Conservation (phyloP, 2,329 filamentous ascomycete genomes). For the Colletotrichum scovillei region DNA sequence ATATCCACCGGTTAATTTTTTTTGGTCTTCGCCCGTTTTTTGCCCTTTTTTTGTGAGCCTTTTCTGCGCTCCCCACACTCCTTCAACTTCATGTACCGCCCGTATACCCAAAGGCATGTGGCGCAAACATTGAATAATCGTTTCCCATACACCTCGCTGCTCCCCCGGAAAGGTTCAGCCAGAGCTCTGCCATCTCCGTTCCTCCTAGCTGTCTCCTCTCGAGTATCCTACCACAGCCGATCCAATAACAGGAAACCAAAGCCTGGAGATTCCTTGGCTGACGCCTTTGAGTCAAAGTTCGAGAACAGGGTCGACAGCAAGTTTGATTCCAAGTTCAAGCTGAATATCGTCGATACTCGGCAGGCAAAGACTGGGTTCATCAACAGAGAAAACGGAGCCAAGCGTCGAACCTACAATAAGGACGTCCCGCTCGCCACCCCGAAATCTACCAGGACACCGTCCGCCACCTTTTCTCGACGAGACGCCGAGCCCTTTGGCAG, state of each 20-base stretch:
- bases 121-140: background rate
- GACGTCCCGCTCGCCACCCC: background rate
- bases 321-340: no score
- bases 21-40: background rate
- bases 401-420: background rate
- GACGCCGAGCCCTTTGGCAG: no score
- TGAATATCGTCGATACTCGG: no score
- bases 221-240: background rate
- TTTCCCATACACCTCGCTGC: background rate
- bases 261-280: background rate
- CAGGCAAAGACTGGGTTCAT: background rate
- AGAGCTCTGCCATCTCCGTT: background rate
- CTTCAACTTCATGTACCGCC: conserved; percentile 19
- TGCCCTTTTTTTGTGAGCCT: background rate
- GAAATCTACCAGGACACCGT: background rate
- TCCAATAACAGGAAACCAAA: background rate
- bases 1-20: conserved; percentile 29
- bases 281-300: background rate
- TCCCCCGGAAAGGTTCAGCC: background rate
- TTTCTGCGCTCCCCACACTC: conserved; percentile 27
- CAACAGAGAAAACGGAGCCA: background rate
- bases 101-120: background rate
- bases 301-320: background rate
- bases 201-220: background rate
- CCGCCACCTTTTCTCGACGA: background rate